Evolutionary conservation across 2,329 filamentous ascomycete genomes (phyloP).

Genomic region (Torrubiella hemipterigena): DNA sequence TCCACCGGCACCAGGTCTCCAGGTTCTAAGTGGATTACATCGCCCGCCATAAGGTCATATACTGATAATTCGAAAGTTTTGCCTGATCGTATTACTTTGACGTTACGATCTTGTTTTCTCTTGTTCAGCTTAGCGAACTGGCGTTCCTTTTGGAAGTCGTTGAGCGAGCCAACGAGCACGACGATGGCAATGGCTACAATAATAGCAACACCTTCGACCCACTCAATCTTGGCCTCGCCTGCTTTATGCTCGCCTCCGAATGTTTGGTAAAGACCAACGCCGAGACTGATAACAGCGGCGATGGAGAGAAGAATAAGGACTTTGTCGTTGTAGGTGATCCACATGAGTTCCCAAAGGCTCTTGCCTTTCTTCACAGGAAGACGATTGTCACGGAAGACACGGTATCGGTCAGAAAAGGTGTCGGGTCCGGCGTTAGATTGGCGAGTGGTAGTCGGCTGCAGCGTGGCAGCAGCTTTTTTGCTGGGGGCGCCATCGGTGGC

Average conservation of each 20-base stretch:
- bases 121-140: slow-evolving; percentile 70
- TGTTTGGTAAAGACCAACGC: slow-evolving; percentile 64
- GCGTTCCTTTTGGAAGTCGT: slow-evolving; percentile 71
- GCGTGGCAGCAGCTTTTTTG: slow-evolving; percentile 16
- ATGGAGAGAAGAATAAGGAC: slow-evolving; percentile 60
- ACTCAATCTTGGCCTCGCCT: slow-evolving; percentile 50
- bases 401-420: slow-evolving; percentile 50
- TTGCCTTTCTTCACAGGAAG: slow-evolving; percentile 66
- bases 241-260: slow-evolving; percentile 45
- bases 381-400: slow-evolving; percentile 60
- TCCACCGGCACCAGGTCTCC: slow-evolving; percentile 66
- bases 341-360: slow-evolving; percentile 59
- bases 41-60: slow-evolving; percentile 56
- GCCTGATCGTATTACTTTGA: slow-evolving; percentile 63
- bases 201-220: slow-evolving; percentile 74
- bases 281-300: slow-evolving; percentile 61
- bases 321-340: slow-evolving; percentile 79
- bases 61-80: slow-evolving; percentile 58
- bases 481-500: slow-evolving; percentile 20
- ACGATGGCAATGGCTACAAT: slow-evolving; percentile 71
- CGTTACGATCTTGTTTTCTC: slow-evolving; percentile 64
- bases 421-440: slow-evolving; percentile 13
- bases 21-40: slow-evolving; percentile 61
- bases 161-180: slow-evolving; percentile 63
- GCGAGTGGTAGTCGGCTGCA: slow-evolving; percentile 4